These are phyloP conservation scores for Aureobasidium sp. DNA, from an alignment of 2,329 filamentous ascomycete species.

Conservation along the genomic window DNA sequence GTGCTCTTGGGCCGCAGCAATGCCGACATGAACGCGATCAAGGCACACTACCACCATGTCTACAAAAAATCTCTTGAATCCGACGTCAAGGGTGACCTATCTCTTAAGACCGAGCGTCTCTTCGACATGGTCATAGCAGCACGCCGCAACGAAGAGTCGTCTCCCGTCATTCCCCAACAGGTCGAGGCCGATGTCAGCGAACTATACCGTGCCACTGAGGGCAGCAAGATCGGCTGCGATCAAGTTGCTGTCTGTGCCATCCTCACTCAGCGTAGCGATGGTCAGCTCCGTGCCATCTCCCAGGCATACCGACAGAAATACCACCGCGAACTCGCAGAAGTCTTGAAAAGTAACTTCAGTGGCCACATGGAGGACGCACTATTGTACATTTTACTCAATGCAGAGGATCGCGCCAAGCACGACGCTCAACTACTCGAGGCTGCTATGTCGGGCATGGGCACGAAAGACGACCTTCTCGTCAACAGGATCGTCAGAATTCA, in stretches of 20 bases:
- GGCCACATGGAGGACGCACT: slow-evolving; percentile 89
- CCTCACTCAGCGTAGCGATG: slow-evolving; percentile 65
- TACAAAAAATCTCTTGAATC: slow-evolving; percentile 60
- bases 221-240: slow-evolving; percentile 61
- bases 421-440: slow-evolving; percentile 78
- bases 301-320: slow-evolving; percentile 68
- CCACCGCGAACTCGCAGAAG: slow-evolving; percentile 58
- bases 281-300: slow-evolving; percentile 73
- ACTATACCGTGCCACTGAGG: slow-evolving; percentile 70
- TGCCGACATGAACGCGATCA: slow-evolving; percentile 82
- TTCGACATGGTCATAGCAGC: slow-evolving; percentile 76
- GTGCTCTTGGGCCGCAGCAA: slow-evolving; percentile 76
- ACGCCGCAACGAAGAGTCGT: slow-evolving; percentile 66
- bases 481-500: slow-evolving; percentile 71
- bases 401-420: slow-evolving; percentile 71
- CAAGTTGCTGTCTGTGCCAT: slow-evolving; percentile 72
- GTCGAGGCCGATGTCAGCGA: slow-evolving; percentile 68
- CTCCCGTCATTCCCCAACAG: slow-evolving; percentile 64
- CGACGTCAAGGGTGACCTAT: slow-evolving; percentile 70
- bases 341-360: slow-evolving; percentile 74
- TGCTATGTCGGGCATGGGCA: slow-evolving; percentile 78
- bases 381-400: slow-evolving; percentile 67
- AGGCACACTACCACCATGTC: slow-evolving; percentile 61
- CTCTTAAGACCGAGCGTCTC: slow-evolving; percentile 75
- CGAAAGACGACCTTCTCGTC: slow-evolving; percentile 74